These are phyloP conservation scores for Talaromyces verruculosus DNA, from an alignment of 2,329 filamentous ascomycete species.

Conservation along the genomic window DNA sequence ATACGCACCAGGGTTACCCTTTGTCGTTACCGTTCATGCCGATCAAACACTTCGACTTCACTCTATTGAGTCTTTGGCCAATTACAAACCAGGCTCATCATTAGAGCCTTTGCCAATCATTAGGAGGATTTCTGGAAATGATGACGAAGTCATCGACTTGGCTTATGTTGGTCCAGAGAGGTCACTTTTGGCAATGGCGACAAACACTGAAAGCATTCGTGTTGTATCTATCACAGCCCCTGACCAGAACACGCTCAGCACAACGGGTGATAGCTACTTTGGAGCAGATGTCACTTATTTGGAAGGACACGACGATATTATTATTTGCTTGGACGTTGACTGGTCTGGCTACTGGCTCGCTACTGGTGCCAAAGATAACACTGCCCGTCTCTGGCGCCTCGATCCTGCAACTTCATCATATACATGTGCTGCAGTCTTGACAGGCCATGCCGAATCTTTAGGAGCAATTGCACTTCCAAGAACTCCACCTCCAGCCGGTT, in stretches of 20 bases:
- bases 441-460: constrained; percentile 90
- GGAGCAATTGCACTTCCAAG: constrained; percentile 85
- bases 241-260: constrained; percentile 33
- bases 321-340: constrained; percentile 90
- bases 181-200: constrained; percentile 83
- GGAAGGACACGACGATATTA: constrained; percentile 90
- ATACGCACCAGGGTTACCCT: constrained; percentile 63
- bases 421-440: constrained; percentile 76
- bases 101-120: constrained; percentile 62
- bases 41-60: constrained; percentile 86
- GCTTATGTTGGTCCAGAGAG: constrained; percentile 79
- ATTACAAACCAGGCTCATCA: constrained; percentile 43
- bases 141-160: constrained; percentile 96
- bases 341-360: constrained; percentile 97
- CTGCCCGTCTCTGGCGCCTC: constrained; percentile 83
- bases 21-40: constrained; percentile 78
- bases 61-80: constrained; percentile 46
- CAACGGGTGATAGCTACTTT: constrained; percentile 61
- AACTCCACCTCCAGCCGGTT: constrained; percentile 64
- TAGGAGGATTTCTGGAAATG: constrained; percentile 86
- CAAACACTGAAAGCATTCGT: constrained; percentile 90
- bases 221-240: constrained; percentile 67
- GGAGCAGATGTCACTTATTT: constrained; percentile 84
- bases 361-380: constrained; percentile 96
- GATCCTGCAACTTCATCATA: constrained; percentile 74